Percentiles rank a stretch among this genome's conserved stretches.
These are phyloP conservation scores for Cyathus striatus DNA, from an alignment of 768 basidiomycete genomes.

Conservation along the genomic window DNA sequence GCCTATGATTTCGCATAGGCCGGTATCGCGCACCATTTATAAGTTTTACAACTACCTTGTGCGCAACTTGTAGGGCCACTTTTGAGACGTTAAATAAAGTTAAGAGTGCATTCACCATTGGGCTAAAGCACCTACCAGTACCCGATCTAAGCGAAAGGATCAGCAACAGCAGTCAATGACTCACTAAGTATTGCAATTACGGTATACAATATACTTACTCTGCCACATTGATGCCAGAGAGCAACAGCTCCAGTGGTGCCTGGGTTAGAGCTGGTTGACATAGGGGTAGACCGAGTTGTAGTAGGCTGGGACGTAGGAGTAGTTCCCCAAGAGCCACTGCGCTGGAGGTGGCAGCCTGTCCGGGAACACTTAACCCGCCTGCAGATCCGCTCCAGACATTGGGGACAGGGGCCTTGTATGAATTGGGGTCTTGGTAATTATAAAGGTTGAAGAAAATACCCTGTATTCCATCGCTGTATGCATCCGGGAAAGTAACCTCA, in stretches of 20 bases:
- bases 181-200: too few relatives aligned
- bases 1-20: too few relatives aligned
- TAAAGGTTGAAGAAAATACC: slow-evolving; percentile 29
- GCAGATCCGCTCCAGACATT: slow-evolving; percentile 23
- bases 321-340: neutral
- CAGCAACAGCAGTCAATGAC: too few relatives aligned
- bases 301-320: neutral
- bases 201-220: neutral
- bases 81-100: too few relatives aligned
- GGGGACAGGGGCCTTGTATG: slow-evolving; percentile 24
- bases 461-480: slow-evolving; percentile 21
- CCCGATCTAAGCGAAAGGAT: too few relatives aligned
- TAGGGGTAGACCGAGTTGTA: neutral
- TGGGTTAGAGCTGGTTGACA: neutral
- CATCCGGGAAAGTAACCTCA: slow-evolving; percentile 19
- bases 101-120: too few relatives aligned
- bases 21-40: too few relatives aligned
- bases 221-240: neutral
- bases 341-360: slow-evolving; percentile 1
- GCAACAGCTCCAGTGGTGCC: neutral
- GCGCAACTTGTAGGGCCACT: too few relatives aligned
- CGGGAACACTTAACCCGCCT: slow-evolving; percentile 19
- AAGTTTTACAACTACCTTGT: too few relatives aligned
- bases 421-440: slow-evolving; percentile 13
- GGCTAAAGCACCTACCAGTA: too few relatives aligned